Evolutionary conservation across 1,284 basidiomycete genomes (phyloP).

Genomic region (Hymenochaete sp.): DNA sequence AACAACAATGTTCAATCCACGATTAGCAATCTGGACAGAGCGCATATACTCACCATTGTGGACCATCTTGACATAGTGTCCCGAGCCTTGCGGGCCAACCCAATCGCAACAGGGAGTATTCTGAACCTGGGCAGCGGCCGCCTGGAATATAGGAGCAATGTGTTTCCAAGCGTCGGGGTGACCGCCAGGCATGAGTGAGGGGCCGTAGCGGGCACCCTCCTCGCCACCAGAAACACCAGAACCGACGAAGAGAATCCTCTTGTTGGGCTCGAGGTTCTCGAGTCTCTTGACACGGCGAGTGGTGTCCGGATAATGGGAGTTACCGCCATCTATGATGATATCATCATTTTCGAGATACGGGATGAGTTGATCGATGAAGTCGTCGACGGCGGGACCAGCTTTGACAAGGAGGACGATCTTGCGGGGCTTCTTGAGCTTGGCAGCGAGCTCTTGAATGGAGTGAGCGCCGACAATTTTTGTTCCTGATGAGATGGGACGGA

Average conservation of each 20-base stretch:
- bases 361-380: slow-evolving; percentile 64
- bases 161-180: slow-evolving; percentile 88
- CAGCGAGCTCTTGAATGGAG: slow-evolving; percentile 80
- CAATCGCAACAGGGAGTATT: slow-evolving; percentile 99
- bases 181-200: slow-evolving; percentile 99
- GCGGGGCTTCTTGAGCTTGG: slow-evolving; percentile 77
- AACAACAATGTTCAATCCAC: background rate
- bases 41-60: slow-evolving; percentile 75
- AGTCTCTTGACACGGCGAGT: slow-evolving; percentile 92
- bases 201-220: slow-evolving; percentile 96
- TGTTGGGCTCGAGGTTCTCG: slow-evolving; percentile 67
- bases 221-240: slow-evolving; percentile 99
- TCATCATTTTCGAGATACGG: slow-evolving; percentile 70
- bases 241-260: slow-evolving; percentile 95
- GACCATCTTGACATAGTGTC: slow-evolving; percentile 98
- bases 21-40: background rate
- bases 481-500: slow-evolving; percentile 59
- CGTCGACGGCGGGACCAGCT: slow-evolving; percentile 71
- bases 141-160: slow-evolving; percentile 99
- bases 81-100: slow-evolving; percentile 93
- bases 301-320: slow-evolving; percentile 98
- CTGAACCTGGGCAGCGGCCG: slow-evolving; percentile 90
- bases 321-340: slow-evolving; percentile 99
- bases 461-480: slow-evolving; percentile 94
- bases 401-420: slow-evolving; percentile 98